Evolutionary conservation across 2,329 filamentous ascomycete species (phyloP).

Genomic region (Trichophyton benhamiae): DNA sequence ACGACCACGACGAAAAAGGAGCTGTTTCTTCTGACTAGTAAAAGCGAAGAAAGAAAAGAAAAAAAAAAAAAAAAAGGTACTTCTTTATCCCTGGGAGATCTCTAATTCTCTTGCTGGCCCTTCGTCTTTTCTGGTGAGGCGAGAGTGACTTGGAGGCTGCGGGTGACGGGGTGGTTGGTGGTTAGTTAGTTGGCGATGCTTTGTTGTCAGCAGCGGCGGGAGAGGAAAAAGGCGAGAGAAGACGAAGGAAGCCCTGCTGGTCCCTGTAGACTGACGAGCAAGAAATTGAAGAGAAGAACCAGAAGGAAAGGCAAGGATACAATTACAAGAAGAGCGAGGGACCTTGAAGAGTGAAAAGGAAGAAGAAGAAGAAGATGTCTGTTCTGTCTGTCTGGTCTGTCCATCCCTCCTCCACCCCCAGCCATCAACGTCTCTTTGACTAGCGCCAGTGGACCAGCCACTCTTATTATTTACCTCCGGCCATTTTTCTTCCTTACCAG

Average conservation of each 20-base stretch:
- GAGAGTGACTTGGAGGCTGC: neutral
- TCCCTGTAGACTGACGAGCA: neutral
- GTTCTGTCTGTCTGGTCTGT: neutral
- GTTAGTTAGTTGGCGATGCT: neutral
- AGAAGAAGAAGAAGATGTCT: neutral
- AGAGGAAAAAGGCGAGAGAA: no score
- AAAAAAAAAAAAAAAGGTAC: neutral
- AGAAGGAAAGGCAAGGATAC: neutral
- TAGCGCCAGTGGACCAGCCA: slow-evolving; percentile 3
- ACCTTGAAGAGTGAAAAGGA: neutral
- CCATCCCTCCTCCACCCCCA: neutral
- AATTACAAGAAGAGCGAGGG: neutral
- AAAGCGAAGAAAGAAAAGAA: neutral
- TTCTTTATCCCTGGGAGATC: neutral
- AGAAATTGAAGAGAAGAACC: neutral
- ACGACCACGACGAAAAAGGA: neutral
- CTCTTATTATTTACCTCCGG: neutral
- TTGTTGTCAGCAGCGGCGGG: neutral
- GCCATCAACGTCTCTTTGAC: neutral
- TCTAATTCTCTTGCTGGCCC: neutral
- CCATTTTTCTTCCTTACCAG: neutral
- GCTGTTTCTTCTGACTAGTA: neutral
- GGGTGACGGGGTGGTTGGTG: neutral
- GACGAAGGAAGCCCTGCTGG: neutral
- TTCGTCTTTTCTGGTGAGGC: neutral